Conservation (phyloP, 306 rosid genomes). For the Chamaecrista fasciculata region DNA sequence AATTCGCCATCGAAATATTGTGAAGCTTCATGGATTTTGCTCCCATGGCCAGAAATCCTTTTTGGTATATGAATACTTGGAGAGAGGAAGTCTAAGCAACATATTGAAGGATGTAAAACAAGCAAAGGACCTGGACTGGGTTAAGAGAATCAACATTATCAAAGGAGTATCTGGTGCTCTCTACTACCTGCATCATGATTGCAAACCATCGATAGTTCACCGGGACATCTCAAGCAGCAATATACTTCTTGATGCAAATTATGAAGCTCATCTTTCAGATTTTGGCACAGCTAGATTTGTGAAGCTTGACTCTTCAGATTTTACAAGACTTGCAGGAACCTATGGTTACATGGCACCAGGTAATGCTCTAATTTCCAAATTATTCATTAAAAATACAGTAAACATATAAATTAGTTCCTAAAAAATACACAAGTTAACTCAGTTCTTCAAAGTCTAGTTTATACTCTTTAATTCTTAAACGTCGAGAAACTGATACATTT, state of each 20-base stretch:
- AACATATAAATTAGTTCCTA: no score
- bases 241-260: conserved; percentile 31
- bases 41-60: background rate
- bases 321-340: conserved; percentile 38
- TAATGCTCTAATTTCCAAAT: conserved; percentile 5
- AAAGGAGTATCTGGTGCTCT: conserved; percentile 17
- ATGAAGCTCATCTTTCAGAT: background rate
- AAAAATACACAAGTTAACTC: no score
- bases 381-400: no score
- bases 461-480: no score
- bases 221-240: conserved; percentile 39
- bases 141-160: background rate
- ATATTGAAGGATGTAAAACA: conserved; percentile 8
- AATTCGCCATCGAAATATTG: conserved; percentile 2
- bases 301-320: conserved; percentile 21
- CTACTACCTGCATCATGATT: conserved; percentile 5
- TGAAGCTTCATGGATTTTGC: conserved; percentile 8
- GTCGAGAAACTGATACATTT: no score
- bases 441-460: no score
- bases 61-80: conserved; percentile 25
- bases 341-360: conserved; percentile 52
- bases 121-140: background rate
- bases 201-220: background rate
- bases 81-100: conserved; percentile 37
- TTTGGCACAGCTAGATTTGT: conserved; percentile 18